Evolutionary conservation across 176 grass and related monocot genomes (phyloP).

Genomic region (Oryza rufipogon): DNA sequence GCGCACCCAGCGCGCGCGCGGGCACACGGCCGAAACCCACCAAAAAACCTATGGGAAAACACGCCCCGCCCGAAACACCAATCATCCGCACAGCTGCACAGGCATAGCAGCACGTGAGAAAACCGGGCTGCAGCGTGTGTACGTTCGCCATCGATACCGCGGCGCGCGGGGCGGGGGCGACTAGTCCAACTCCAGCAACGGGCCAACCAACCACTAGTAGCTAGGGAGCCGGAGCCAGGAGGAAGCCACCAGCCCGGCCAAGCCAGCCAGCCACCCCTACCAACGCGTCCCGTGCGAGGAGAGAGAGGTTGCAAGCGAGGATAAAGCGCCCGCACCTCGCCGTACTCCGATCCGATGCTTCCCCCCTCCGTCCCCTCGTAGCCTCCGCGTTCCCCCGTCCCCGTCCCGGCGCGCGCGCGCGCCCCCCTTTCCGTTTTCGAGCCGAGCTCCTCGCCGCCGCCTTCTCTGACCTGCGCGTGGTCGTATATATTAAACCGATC

Average conservation of each 20-base stretch:
- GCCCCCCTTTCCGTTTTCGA: constrained; percentile 23
- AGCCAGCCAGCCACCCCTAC: neutral
- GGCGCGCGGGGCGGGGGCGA: neutral
- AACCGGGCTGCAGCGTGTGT: neutral
- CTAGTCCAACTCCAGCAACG: constrained; percentile 31
- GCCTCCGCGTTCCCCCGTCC: neutral
- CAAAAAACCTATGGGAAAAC: neutral
- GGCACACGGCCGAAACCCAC: constrained; percentile 1
- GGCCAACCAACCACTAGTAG: constrained; percentile 31
- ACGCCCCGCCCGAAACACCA: neutral
- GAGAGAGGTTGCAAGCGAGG: constrained; percentile 16
- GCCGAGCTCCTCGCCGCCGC: constrained; percentile 26
- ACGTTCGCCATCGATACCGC: neutral
- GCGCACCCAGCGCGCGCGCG: neutral
- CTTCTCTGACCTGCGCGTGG: constrained; percentile 34
- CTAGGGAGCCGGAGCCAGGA: neutral
- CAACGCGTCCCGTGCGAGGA: constrained; percentile 33
- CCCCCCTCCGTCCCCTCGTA: constrained; percentile 31
- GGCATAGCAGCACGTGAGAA: neutral
- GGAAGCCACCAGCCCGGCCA: neutral
- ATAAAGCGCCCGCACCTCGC: constrained; percentile 39
- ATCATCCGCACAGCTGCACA: too few relatives aligned
- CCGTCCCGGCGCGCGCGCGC: neutral
- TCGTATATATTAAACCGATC: constrained; percentile 14
- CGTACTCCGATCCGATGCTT: constrained; percentile 30